Percentiles rank a stretch among this genome's conserved stretches.
Evolutionary conservation across 139 green algal genomes (phyloP).

Genomic region (Desmodesmus armatus): DNA sequence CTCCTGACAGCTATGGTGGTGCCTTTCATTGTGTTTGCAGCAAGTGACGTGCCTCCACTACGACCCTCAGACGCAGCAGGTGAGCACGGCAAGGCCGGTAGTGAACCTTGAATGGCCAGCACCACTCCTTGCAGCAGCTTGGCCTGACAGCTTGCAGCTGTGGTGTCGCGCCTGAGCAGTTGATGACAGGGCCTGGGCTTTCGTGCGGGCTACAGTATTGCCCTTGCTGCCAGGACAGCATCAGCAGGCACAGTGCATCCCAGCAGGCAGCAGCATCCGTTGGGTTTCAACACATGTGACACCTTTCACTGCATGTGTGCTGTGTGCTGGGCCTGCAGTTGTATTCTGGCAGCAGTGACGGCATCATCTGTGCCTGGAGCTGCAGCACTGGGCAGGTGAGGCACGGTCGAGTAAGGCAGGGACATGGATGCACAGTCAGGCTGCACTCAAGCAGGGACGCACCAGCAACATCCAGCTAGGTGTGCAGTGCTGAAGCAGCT

Average conservation of each 20-base stretch:
- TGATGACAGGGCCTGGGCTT: background rate
- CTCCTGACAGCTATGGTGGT: background rate
- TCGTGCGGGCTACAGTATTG: background rate
- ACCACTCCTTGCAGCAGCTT: background rate
- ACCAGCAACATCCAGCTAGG: background rate
- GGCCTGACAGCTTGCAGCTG: background rate
- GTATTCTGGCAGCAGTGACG: constrained; percentile 44
- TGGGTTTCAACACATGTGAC: background rate
- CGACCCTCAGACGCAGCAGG: constrained; percentile 40
- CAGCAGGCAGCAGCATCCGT: background rate
- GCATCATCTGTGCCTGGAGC: constrained; percentile 45
- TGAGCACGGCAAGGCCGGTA: too few relatives aligned
- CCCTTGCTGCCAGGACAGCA: background rate
- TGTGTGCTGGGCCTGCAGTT: constrained; percentile 32
- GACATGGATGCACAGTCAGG: background rate
- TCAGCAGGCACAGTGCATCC: background rate
- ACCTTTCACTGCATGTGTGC: background rate
- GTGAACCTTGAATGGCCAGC: too few relatives aligned
- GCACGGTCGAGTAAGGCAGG: background rate
- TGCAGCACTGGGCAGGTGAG: constrained; percentile 43
- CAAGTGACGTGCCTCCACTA: constrained; percentile 43
- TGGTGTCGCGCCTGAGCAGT: background rate
- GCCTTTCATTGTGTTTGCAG: constrained; percentile 13
- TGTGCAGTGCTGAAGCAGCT: background rate
- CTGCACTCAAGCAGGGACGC: background rate